These are phyloP conservation scores for Ascocoryne sarcoides DNA, from an alignment of 2,329 filamentous ascomycete species.

Conservation along the genomic window DNA sequence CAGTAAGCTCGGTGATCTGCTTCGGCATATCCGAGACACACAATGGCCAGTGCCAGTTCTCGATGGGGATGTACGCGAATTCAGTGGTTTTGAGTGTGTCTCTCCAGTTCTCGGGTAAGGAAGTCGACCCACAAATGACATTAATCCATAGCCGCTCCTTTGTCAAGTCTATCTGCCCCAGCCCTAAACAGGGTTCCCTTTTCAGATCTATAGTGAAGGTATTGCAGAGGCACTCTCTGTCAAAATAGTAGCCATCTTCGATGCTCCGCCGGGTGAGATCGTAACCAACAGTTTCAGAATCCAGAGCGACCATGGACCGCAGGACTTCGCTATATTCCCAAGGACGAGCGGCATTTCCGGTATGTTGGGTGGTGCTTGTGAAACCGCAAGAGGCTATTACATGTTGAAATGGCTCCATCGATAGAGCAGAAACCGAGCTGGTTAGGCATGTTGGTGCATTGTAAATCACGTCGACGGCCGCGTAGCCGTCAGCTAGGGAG, in stretches of 20 bases:
- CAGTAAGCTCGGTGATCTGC: conserved; percentile 14
- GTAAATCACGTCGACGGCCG: conserved; percentile 17
- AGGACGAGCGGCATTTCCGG: conserved; percentile 26
- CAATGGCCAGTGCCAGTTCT: conserved; percentile 27
- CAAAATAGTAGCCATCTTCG: conserved; percentile 9
- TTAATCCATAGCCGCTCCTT: conserved; percentile 27
- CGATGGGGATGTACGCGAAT: conserved; percentile 24
- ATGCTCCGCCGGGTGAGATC: conserved; percentile 16
- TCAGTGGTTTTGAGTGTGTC: conserved; percentile 22
- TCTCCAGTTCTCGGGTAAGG: conserved; percentile 24
- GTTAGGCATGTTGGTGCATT: conserved; percentile 27
- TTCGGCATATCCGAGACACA: conserved; percentile 22
- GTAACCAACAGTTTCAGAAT: conserved; percentile 29
- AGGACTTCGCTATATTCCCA: conserved; percentile 27
- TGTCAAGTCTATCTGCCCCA: conserved; percentile 22
- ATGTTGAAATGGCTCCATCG: conserved; percentile 25
- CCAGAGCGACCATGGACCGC: conserved; percentile 26
- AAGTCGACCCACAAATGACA: conserved; percentile 29
- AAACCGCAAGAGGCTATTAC: conserved; percentile 27
- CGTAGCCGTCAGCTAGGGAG: too few relatives aligned
- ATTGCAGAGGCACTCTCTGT: conserved; percentile 28
- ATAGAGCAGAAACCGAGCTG: conserved; percentile 13
- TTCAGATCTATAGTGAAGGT: conserved; percentile 14
- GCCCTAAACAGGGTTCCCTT: conserved; percentile 18
- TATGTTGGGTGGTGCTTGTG: conserved; percentile 24